phyloP scores from a whole-genome alignment of 768 basidiomycete species.

The Rhodosporidiobolus odoratus region DNA sequence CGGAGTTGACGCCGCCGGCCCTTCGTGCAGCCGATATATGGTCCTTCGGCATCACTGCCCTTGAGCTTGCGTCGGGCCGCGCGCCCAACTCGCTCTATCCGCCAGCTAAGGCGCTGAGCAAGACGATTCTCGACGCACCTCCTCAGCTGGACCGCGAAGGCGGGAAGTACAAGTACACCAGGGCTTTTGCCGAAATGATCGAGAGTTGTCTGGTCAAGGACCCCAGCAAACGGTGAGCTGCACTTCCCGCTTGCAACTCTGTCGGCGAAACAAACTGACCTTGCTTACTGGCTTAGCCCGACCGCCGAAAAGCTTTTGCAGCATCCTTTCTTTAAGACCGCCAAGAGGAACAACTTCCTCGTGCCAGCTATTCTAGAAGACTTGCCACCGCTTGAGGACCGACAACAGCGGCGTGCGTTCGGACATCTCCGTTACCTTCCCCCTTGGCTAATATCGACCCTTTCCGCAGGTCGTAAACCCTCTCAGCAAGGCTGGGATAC shows the following conservation, averaged over 20 bases:
- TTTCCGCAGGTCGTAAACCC: conserved; percentile 7
- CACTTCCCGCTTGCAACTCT: neutral
- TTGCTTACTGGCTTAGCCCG: conserved; percentile 53
- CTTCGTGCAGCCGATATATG: conserved; percentile 78
- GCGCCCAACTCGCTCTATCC: conserved; percentile 76
- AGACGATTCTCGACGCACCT: conserved; percentile 73
- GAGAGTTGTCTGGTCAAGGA: conserved; percentile 79
- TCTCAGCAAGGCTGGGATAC: neutral
- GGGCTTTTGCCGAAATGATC: conserved; percentile 74
- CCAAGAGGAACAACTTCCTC: conserved; percentile 73
- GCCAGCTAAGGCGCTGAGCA: conserved; percentile 66
- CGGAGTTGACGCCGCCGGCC: neutral
- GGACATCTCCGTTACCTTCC: neutral
- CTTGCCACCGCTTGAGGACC: conserved; percentile 37
- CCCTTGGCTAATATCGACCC: too few species aligned
- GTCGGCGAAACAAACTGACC: neutral
- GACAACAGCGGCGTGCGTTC: conserved; percentile 35
- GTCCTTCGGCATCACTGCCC: conserved; percentile 92
- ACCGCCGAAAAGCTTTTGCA: conserved; percentile 71
- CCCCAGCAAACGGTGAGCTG: conserved; percentile 62
- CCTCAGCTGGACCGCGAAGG: conserved; percentile 70
- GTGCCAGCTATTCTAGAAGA: conserved; percentile 62
- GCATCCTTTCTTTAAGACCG: conserved; percentile 68
- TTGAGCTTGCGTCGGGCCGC: conserved; percentile 79
- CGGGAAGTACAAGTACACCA: conserved; percentile 68